These are phyloP conservation scores for Teratosphaeria destructans DNA, from an alignment of 2,329 filamentous ascomycete species.

Conservation along the genomic window DNA sequence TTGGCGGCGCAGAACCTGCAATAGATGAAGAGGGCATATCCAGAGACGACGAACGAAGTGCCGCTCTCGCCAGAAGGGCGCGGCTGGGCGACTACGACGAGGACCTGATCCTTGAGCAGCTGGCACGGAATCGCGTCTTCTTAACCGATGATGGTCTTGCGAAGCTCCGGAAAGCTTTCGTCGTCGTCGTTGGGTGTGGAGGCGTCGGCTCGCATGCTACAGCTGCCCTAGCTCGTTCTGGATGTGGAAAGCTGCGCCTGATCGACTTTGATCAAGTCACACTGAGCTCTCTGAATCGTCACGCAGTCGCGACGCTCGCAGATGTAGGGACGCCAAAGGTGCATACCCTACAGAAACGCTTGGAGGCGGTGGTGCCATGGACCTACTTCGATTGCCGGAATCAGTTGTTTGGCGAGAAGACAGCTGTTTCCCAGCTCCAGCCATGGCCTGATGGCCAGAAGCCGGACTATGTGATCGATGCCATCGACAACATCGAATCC, in stretches of 20 bases:
- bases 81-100: constrained; percentile 56
- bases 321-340: constrained; percentile 94
- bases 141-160: constrained; percentile 70
- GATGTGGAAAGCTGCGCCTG: constrained; percentile 75
- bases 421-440: constrained; percentile 56
- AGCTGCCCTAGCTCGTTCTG: constrained; percentile 76
- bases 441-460: constrained; percentile 52
- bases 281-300: constrained; percentile 85
- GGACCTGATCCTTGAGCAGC: constrained; percentile 85
- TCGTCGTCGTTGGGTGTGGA: constrained; percentile 85
- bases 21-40: constrained; percentile 26
- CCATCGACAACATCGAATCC: constrained; percentile 96
- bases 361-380: constrained; percentile 87
- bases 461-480: constrained; percentile 88
- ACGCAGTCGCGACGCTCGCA: constrained; percentile 84
- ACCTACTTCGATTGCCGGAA: constrained; percentile 76
- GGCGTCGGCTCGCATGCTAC: constrained; percentile 90
- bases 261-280: constrained; percentile 98
- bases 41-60: constrained; percentile 48
- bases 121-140: constrained; percentile 87
- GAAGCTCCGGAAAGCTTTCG: constrained; percentile 69
- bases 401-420: constrained; percentile 65
- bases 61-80: constrained; percentile 49
- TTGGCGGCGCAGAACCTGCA: constrained; percentile 41
- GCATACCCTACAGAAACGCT: constrained; percentile 63